Evolutionary conservation across 2,329 filamentous ascomycete species (phyloP), one percentile per base, ranked within the genome.

Genomic region (Alternaria conjuncta): DNA sequence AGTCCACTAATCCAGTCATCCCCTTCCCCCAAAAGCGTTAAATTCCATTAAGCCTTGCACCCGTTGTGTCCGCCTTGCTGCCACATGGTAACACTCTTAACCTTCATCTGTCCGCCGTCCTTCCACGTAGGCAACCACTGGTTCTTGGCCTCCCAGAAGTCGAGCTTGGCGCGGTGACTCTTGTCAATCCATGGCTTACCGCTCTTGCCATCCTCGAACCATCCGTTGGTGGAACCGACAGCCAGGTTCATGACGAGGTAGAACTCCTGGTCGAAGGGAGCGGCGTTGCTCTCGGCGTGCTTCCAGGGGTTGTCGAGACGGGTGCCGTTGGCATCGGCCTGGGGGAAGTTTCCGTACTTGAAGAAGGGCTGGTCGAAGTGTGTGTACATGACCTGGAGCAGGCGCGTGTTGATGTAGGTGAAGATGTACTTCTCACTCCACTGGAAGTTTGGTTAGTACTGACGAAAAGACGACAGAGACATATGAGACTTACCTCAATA

Each of bases 381-480:
- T 70, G 87, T 90, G 83, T 94, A 96, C 65, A 93, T 85, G 55
- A 95, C 92, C 78, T 95, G 92, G 26, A 94, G 84, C 20, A 96
- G 87, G 12, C 91, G 89, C 49, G 87, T 90, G 84, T 96, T 91
- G 82, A 96, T 86, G 77, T 94, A 96, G 23, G 92, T 94, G 83
- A 95, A 96, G 63, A 96, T 83, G 79, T 96, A 96, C 79, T 94
- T 95, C 71, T 95, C 87, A 55, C 89, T 93, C 93, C 93, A 96
- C 80, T 79, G 32, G 36, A 20, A 15, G 12, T 25, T 5, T 9
- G n/a, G 30, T 72, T 57, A 69, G 57, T 41, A 13, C 23, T 21
- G 20, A 10, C 50, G 21, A 49, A 12, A 6, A 26, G 56, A 55
- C 5, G 20, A 7, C 4, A 13, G 10, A 21, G 6, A 8, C 12